Evolutionary conservation across 495 filamentous ascomycete species (phyloP).

Genomic region (Penicillium bovifimosum): DNA sequence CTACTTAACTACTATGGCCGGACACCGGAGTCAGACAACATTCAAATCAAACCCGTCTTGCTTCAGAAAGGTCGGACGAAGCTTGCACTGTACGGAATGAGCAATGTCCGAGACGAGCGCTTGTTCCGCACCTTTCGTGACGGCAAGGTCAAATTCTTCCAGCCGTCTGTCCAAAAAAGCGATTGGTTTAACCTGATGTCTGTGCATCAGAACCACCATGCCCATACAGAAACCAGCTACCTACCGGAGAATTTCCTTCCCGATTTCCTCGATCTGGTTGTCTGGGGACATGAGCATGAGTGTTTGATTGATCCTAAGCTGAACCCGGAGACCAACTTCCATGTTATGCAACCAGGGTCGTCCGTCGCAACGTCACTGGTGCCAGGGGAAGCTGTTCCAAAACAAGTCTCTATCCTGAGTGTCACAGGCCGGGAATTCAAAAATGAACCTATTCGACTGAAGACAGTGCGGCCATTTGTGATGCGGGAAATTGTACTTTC

Average conservation of each 20-base stretch:
- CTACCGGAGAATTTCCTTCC: slow-evolving; percentile 93
- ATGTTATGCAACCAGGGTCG: slow-evolving; percentile 96
- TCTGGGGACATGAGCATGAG: slow-evolving; percentile 99
- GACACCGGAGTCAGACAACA: slow-evolving; percentile 85
- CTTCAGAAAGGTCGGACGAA: slow-evolving; percentile 94
- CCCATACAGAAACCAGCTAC: slow-evolving; percentile 83
- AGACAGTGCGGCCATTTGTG: slow-evolving; percentile 85
- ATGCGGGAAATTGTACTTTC: slow-evolving; percentile 76
- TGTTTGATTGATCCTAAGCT: slow-evolving; percentile 77
- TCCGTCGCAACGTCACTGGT: slow-evolving; percentile 91
- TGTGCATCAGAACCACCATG: slow-evolving; percentile 94
- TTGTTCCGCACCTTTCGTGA: slow-evolving; percentile 90
- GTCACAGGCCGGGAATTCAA: slow-evolving; percentile 78
- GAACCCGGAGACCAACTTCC: slow-evolving; percentile 83
- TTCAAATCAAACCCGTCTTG: slow-evolving; percentile 82
- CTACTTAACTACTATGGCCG: slow-evolving; percentile 95
- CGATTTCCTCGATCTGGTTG: slow-evolving; percentile 80
- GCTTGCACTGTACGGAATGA: slow-evolving; percentile 90
- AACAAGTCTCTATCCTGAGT: slow-evolving; percentile 81
- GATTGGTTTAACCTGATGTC: slow-evolving; percentile 98
- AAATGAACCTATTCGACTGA: slow-evolving; percentile 75
- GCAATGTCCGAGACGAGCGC: slow-evolving; percentile 93
- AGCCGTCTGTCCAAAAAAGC: slow-evolving; percentile 70
- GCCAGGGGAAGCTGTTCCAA: slow-evolving; percentile 84
- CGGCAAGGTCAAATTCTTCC: slow-evolving; percentile 88